These are phyloP conservation scores for Kuraishia borneana DNA, from an alignment of 805 yeast genomes.

Conservation along the genomic window DNA sequence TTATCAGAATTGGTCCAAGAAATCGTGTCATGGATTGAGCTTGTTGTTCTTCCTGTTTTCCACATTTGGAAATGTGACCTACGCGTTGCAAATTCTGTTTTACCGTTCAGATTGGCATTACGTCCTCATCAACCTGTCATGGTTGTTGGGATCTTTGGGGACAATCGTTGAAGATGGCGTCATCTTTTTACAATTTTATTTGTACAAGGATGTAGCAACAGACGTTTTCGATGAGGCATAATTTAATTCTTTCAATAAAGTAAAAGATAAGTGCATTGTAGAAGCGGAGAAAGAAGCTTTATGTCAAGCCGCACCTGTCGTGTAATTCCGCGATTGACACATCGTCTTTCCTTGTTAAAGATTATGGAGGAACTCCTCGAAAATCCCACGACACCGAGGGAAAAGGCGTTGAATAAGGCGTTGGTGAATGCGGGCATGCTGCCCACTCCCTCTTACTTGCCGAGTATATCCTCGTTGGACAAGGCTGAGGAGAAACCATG, in stretches of 20 bases:
- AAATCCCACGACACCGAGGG: too few relatives aligned
- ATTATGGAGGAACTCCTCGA: too few relatives aligned
- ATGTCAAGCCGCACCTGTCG: too few relatives aligned
- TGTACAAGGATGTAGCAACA: conserved; percentile 28
- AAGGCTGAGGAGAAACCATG: conserved; percentile 7
- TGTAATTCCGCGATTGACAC: too few relatives aligned
- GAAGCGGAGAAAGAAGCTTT: neutral
- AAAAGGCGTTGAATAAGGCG: too few relatives aligned
- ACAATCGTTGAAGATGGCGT: conserved; percentile 61
- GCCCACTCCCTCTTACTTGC: conserved; percentile 1
- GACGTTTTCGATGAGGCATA: conserved; percentile 1
- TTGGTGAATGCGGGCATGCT: too few relatives aligned
- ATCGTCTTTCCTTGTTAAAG: too few relatives aligned
- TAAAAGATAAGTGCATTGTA: neutral
- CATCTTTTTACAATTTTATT: conserved; percentile 57
- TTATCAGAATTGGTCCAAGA: conserved; percentile 62
- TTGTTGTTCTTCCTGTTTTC: conserved; percentile 69
- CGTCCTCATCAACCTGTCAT: conserved; percentile 51
- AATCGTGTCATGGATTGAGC: conserved; percentile 79
- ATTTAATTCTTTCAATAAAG: neutral
- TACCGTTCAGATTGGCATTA: conserved; percentile 54
- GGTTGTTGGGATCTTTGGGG: conserved; percentile 74
- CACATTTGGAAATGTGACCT: conserved; percentile 64
- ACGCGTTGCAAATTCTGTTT: conserved; percentile 60
- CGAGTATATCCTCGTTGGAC: conserved; percentile 2